These are phyloP conservation scores for Magnolia changhungtana DNA, from an alignment of 164 flowering plant genomes.

Conservation along the genomic window DNA sequence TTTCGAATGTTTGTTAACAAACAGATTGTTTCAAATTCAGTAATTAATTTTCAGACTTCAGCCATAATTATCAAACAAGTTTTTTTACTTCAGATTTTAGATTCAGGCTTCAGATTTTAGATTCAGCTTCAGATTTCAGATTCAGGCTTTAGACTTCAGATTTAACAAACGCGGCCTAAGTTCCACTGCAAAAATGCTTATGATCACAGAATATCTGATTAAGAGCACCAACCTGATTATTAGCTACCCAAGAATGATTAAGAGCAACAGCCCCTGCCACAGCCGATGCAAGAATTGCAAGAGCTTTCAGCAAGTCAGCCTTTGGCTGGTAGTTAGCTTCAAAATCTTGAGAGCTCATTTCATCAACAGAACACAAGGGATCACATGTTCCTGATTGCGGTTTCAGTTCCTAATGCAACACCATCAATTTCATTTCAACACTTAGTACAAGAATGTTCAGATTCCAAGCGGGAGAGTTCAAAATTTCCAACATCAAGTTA, in stretches of 20 bases:
- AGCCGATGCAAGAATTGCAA: slow-evolving; percentile 75
- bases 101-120: too few relatives aligned
- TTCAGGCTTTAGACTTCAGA: too few relatives aligned
- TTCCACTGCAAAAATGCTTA: not conserved
- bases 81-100: too few relatives aligned
- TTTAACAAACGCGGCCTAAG: too few relatives aligned
- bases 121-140: too few relatives aligned
- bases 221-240: slow-evolving; percentile 63
- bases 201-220: not conserved
- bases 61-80: too few relatives aligned
- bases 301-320: slow-evolving; percentile 83
- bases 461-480: not conserved
- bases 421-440: not conserved
- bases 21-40: too few relatives aligned
- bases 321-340: slow-evolving; percentile 84
- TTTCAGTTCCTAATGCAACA: slow-evolving; percentile 40
- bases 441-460: not conserved
- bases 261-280: slow-evolving; percentile 73
- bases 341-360: slow-evolving; percentile 71
- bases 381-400: slow-evolving; percentile 68
- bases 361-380: slow-evolving; percentile 98
- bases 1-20: too few relatives aligned
- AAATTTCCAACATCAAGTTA: not conserved
- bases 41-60: too few relatives aligned
- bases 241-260: slow-evolving; percentile 97